Percentiles rank a stretch among this genome's conserved stretches.
phyloP scores from a whole-genome alignment of 2,329 filamentous ascomycete species.

The Trichophyton mentagrophytes region DNA sequence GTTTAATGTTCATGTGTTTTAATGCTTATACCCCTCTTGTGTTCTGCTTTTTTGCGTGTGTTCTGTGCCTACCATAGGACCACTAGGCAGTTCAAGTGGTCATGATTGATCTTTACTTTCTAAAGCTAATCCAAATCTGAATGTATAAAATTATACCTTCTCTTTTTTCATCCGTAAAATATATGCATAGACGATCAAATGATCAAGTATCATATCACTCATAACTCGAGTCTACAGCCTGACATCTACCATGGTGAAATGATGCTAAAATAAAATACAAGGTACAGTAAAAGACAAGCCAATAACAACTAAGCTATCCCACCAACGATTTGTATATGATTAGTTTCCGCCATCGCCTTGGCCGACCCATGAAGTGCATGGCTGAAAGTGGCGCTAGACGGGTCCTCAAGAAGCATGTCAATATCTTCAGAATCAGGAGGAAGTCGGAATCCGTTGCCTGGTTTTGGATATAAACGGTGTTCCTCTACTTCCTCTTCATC shows the following conservation, averaged over 20 bases:
- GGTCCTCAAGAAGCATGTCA: slow-evolving; percentile 50
- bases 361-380: slow-evolving; percentile 30
- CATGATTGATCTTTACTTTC: background rate
- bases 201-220: background rate
- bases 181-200: background rate
- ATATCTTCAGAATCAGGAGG: slow-evolving; percentile 47
- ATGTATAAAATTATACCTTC: background rate
- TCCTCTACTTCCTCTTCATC: slow-evolving; percentile 38
- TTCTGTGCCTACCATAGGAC: background rate
- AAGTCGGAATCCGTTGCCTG: slow-evolving; percentile 49
- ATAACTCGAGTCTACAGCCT: background rate
- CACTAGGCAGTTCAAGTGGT: background rate
- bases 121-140: background rate
- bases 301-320: slow-evolving; percentile 8
- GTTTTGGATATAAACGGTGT: slow-evolving; percentile 50
- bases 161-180: background rate
- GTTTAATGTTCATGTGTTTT: background rate
- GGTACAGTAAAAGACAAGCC: background rate
- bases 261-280: background rate
- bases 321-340: slow-evolving; percentile 8
- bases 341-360: slow-evolving; percentile 8
- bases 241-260: background rate
- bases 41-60: background rate
- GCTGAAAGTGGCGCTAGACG: slow-evolving; percentile 44
- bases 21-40: background rate